These are phyloP conservation scores for Saccharomyces hybrid DNA, from an alignment of 1,139 yeast genomes.

Conservation along the genomic window DNA sequence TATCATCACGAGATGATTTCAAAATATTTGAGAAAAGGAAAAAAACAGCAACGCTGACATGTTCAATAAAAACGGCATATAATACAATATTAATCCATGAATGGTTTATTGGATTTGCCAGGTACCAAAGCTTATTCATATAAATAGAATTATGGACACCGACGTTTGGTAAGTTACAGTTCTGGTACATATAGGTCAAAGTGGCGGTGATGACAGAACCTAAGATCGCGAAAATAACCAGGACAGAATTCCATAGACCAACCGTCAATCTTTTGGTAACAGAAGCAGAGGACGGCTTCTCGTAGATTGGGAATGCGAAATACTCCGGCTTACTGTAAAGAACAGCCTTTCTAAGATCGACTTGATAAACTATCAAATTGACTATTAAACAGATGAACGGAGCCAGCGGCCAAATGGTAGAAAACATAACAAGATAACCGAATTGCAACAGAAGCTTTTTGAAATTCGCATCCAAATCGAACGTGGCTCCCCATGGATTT, in stretches of 20 bases:
- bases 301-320: conserved; percentile 10
- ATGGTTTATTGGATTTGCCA: conserved; percentile 19
- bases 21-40: conserved; percentile 13
- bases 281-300: background rate
- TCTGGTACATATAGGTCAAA: conserved; percentile 63
- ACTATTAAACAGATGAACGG: conserved; percentile 62
- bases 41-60: conserved; percentile 17
- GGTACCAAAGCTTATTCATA: conserved; percentile 21
- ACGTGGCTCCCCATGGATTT: conserved; percentile 43
- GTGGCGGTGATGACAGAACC: conserved; percentile 70
- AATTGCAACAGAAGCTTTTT: conserved; percentile 69
- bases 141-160: conserved; percentile 13
- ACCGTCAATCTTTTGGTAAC: conserved; percentile 1
- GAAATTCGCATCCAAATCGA: conserved; percentile 64
- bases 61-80: conserved; percentile 23
- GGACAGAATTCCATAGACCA: conserved; percentile 61
- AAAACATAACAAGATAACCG: conserved; percentile 77
- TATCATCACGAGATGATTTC: conserved; percentile 8
- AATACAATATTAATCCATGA: conserved; percentile 23
- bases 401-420: conserved; percentile 88
- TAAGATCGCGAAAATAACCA: conserved; percentile 62
- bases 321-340: conserved; percentile 22
- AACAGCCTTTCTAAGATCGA: conserved; percentile 29
- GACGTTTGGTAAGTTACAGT: conserved; percentile 27
- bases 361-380: conserved; percentile 32